Conservation (phyloP, 306 rosid species). For the Casuarina equisetifolia region DNA sequence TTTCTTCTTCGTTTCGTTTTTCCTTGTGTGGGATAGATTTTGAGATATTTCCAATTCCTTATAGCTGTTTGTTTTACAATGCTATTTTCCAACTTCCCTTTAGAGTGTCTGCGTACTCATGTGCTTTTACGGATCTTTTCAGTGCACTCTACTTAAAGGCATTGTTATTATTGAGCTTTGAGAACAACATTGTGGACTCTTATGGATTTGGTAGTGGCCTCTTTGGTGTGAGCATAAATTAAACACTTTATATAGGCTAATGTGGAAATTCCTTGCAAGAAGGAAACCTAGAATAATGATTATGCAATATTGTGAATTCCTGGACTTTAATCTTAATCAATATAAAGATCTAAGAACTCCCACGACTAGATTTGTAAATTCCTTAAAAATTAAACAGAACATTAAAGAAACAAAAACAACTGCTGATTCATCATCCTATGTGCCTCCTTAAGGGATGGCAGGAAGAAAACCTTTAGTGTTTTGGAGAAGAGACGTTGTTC, state of each 20-base stretch:
- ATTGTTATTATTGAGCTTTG: slow-evolving; percentile 55
- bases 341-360: too few relatives aligned
- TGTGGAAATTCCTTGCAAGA: slow-evolving; percentile 35
- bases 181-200: slow-evolving; percentile 42
- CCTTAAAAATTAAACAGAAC: too few relatives aligned
- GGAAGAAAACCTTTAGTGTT: too few relatives aligned
- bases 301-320: too few relatives aligned
- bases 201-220: slow-evolving; percentile 37
- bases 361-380: too few relatives aligned
- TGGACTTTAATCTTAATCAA: too few relatives aligned
- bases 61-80: not conserved
- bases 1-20: not conserved
- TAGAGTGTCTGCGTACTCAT: slow-evolving; percentile 53
- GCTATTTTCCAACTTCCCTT: not conserved
- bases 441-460: too few relatives aligned
- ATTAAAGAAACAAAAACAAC: too few relatives aligned
- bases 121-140: slow-evolving; percentile 97
- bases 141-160: slow-evolving; percentile 98
- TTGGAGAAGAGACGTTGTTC: too few relatives aligned
- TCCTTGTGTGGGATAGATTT: too few relatives aligned
- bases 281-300: slow-evolving; percentile 42
- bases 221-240: slow-evolving; percentile 15
- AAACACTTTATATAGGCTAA: slow-evolving; percentile 25
- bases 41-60: not conserved
- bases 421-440: too few relatives aligned